Evolutionary conservation across 331 rosid species (phyloP), one percentile per base, ranked within the genome.

Genomic region (Phaseolus coccineus): DNA sequence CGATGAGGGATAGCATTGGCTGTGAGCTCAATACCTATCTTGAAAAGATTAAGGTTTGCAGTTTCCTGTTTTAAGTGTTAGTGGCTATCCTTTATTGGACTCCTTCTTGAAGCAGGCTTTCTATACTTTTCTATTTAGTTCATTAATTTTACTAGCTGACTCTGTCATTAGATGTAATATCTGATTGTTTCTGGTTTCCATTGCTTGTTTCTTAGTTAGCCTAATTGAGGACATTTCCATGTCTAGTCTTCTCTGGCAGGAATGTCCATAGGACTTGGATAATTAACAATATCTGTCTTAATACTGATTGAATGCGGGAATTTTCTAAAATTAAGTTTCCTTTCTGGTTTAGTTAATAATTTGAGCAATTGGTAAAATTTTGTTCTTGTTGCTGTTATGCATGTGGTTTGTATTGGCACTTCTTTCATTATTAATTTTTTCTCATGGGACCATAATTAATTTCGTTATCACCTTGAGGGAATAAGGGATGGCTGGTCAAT

Each of bases 21-120:
- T 77, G 82, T 59, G 98, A 92, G 88, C 81, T 90, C 69, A 90
- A 90, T 86, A 83, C 83, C 76, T 92, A 88, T 87, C 79, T 90
- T 53, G 84, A 76, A 73, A 85, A 73, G 83, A 85, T 85, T 58
- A 81, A 85, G 88, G 85, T 85, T 77, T 73, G 83, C 77, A 24
- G 66, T 77, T 68, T 69, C 67, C 47, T 81, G 28, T 30, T 10
- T 53, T 48, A 4, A 56, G 64, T 58, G 47, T 55, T 80, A 11
- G 69, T 40, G 35, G 48, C 48, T 70, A 50, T 31, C 30, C 44
- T 61, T 19, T 77, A n/a, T 35, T 25, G 69, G 57, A 16, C 48
- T 28, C 44, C 44, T 53, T 55, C 55, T 37, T 76, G 77, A 76
- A 55, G 22, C 68, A 30, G 66, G 64, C 40, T 65, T 37, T 65